Percentiles rank a stretch among this genome's conserved stretches.
These are phyloP conservation scores for Populus tomentosa DNA, from an alignment of 441 rosid species.

Conservation along the genomic window DNA sequence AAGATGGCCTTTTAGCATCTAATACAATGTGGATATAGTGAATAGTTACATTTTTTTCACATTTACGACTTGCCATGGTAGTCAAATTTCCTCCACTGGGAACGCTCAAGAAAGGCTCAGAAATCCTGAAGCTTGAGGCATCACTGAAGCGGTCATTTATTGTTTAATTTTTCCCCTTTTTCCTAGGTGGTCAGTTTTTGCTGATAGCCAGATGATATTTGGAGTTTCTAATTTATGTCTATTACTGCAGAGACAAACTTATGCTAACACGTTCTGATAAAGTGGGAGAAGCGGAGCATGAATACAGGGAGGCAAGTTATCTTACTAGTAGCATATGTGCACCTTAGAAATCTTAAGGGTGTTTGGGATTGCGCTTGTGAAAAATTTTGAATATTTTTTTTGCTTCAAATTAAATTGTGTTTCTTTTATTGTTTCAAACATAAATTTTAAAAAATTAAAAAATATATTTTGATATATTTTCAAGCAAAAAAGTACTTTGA, in stretches of 20 bases:
- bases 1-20: neutral
- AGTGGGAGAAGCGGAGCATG: conserved; percentile 88
- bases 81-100: neutral
- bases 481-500: too few relatives aligned
- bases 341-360: neutral
- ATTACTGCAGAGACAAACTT: conserved; percentile 72
- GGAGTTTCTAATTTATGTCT: neutral
- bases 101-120: neutral
- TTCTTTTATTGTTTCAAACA: too few relatives aligned
- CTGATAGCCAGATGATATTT: neutral
- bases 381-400: too few relatives aligned
- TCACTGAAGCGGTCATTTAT: neutral
- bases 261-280: conserved; percentile 84
- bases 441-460: too few relatives aligned
- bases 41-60: neutral
- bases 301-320: conserved; percentile 67
- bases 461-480: too few relatives aligned
- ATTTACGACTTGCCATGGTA: neutral
- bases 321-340: neutral
- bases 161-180: neutral
- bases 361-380: too few relatives aligned
- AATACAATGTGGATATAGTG: neutral
- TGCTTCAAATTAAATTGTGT: too few relatives aligned
- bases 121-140: neutral
- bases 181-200: neutral